Percentiles rank a stretch among this genome's conserved stretches.
These are phyloP conservation scores for Clonostachys rhizophaga DNA, from an alignment of 2,329 filamentous ascomycete species.

Conservation along the genomic window DNA sequence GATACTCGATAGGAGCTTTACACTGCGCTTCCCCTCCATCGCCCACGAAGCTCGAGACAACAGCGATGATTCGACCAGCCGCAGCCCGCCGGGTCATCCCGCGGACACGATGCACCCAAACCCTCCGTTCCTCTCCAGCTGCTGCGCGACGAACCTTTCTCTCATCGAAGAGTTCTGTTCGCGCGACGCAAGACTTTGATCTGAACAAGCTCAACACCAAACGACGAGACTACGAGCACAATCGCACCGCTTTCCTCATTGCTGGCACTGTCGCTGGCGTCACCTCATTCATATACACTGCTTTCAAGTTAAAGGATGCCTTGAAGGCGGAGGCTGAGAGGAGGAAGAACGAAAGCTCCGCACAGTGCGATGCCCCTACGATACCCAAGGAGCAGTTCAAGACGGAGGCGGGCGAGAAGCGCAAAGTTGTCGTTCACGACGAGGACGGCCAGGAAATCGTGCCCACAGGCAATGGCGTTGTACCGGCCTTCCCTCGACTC, in stretches of 20 bases:
- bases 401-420: constrained; percentile 41
- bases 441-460: constrained; percentile 71
- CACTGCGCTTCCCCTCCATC: too few relatives aligned
- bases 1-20: too few relatives aligned
- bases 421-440: constrained; percentile 59
- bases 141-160: constrained; percentile 17
- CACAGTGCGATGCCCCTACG: constrained; percentile 29
- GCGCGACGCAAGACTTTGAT: constrained; percentile 43
- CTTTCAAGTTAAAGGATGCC: constrained; percentile 43
- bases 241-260: constrained; percentile 45
- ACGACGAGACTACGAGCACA: constrained; percentile 43
- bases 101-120: too few relatives aligned
- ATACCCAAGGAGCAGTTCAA: constrained; percentile 40
- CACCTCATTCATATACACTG: constrained; percentile 45
- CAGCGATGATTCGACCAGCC: too few relatives aligned
- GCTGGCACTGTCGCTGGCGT: constrained; percentile 44
- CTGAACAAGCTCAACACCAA: constrained; percentile 40
- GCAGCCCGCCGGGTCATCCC: too few relatives aligned
- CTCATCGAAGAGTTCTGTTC: constrained; percentile 17
- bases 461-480: constrained; percentile 74
- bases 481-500: constrained; percentile 73
- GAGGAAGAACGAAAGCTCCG: constrained; percentile 19
- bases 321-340: constrained; percentile 26
- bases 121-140: not conserved
- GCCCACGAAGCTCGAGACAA: too few relatives aligned